Percentiles rank a stretch among this genome's conserved stretches.
Evolutionary conservation across 148 eudicot genomes (phyloP).

Genomic region (Rhododendron griersonianum): DNA sequence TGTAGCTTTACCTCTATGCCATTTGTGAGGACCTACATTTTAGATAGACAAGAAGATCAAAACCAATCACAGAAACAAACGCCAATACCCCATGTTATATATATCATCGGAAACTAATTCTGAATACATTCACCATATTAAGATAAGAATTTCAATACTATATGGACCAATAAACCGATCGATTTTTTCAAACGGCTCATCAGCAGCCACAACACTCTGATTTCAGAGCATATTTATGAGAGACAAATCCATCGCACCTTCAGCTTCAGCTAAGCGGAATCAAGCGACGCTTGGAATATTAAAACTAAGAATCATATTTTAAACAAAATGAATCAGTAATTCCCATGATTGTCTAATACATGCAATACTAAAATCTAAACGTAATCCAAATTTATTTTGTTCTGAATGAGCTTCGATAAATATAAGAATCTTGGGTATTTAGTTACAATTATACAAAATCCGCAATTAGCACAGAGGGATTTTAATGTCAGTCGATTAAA

Average conservation of each 20-base stretch:
- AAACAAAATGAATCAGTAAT: background rate
- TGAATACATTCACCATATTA: background rate
- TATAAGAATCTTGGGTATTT: background rate
- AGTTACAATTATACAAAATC: background rate
- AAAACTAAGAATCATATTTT: background rate
- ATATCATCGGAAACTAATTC: background rate
- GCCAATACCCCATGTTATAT: background rate
- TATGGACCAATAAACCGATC: background rate
- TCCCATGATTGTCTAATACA: background rate
- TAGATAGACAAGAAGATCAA: background rate
- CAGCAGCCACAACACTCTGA: no score
- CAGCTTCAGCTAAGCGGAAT: background rate
- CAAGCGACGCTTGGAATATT: background rate
- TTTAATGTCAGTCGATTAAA: background rate
- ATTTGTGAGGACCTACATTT: conserved; percentile 57
- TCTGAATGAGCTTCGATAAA: background rate
- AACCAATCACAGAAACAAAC: background rate
- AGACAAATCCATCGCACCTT: background rate
- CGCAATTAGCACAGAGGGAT: background rate
- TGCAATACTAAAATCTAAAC: no score
- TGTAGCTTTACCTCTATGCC: conserved; percentile 72
- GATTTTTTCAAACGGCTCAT: background rate
- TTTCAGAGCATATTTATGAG: no score
- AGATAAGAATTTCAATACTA: background rate
- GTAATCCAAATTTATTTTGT: background rate